A percentile compares a stretch with the other conserved stretches of the same genome.
phyloP scores from a whole-genome alignment of 1,284 basidiomycete species.

The Peniophora sp. region DNA sequence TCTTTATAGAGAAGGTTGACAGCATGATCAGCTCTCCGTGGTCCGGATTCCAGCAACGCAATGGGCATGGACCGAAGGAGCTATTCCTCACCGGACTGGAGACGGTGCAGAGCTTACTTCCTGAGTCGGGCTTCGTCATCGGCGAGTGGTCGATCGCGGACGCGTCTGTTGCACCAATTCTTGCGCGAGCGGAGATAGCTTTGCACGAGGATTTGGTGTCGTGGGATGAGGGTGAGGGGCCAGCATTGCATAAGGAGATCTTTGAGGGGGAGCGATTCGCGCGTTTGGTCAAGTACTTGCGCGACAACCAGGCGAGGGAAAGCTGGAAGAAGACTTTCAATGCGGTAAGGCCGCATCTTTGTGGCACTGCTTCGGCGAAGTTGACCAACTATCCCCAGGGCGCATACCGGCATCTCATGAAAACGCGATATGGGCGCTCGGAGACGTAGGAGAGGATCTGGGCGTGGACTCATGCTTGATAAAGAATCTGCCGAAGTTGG shows the following conservation, averaged over 20 bases:
- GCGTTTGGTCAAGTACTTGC: background rate
- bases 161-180: conserved; percentile 40
- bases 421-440: too few relatives aligned
- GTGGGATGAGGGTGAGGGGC: background rate
- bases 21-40: conserved; percentile 19
- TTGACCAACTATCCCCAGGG: too few relatives aligned
- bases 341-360: background rate
- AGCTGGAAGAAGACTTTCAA: background rate
- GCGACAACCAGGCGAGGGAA: background rate
- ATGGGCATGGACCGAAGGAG: conserved; percentile 28
- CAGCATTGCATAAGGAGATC: background rate
- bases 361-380: too few relatives aligned
- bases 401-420: too few relatives aligned
- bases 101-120: conserved; percentile 25
- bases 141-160: conserved; percentile 44
- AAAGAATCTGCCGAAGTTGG: too few relatives aligned
- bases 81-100: conserved; percentile 25
- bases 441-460: too few relatives aligned
- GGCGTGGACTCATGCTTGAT: too few relatives aligned
- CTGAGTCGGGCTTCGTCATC: conserved; percentile 20
- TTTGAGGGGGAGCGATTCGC: background rate
- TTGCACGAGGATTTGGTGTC: conserved; percentile 9
- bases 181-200: conserved; percentile 22
- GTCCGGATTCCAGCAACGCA: conserved; percentile 20
- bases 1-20: conserved; percentile 33